These are phyloP conservation scores for Phycomyces nitens DNA, from an alignment of 192 early-diverging fungal species.

Conservation along the genomic window DNA sequence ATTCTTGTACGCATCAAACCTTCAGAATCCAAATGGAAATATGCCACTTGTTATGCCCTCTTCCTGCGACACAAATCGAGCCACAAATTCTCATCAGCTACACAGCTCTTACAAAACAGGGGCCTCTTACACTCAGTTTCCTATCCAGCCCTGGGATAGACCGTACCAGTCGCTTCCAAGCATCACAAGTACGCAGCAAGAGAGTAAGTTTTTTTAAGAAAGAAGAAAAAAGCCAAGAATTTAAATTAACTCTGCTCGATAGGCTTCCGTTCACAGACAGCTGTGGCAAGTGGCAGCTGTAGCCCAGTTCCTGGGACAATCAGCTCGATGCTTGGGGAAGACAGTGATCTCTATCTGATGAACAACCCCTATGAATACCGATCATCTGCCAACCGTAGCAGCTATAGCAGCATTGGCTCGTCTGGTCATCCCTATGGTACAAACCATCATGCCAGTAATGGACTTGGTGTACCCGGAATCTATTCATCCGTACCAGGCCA, in stretches of 20 bases:
- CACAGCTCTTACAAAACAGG: background rate
- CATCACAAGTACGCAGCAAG: constrained; percentile 7
- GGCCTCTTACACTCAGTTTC: background rate
- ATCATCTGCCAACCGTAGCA: background rate
- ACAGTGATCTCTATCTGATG: constrained; percentile 22
- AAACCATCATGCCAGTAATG: no score
- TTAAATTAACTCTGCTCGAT: no score
- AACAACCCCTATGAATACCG: constrained; percentile 28
- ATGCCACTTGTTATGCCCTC: background rate
- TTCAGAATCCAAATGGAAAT: background rate
- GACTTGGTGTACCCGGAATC: background rate
- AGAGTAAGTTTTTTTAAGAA: constrained; percentile 17
- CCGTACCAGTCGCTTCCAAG: constrained; percentile 20
- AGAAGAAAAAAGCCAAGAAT: no score
- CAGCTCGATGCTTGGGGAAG: constrained; percentile 6
- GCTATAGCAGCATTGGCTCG: background rate
- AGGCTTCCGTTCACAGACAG: background rate
- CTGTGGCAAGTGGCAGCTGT: constrained; percentile 10
- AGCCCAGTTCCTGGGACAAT: constrained; percentile 21
- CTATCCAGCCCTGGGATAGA: constrained; percentile 21
- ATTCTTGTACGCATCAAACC: constrained; percentile 42
- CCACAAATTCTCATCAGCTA: background rate
- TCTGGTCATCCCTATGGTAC: background rate
- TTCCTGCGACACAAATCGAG: background rate
- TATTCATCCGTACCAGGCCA: background rate